Conservation (phyloP, 192 early-diverging fungal species). For the Podila verticillata region DNA sequence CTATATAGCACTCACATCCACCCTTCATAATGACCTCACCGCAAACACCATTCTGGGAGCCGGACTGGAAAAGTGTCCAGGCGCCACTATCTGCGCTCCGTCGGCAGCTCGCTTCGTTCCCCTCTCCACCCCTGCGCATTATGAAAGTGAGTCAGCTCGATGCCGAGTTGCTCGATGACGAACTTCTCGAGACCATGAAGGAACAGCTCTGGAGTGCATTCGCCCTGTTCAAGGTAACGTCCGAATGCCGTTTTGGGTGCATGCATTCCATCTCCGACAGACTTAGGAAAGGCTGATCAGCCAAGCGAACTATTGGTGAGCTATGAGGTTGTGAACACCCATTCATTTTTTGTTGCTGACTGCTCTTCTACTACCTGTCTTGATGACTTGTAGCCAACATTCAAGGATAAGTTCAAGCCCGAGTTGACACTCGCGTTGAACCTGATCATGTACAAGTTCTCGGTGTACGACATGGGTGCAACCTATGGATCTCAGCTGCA, state of each 20-base stretch:
- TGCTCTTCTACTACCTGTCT: neutral
- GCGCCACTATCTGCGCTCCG: constrained; percentile 56
- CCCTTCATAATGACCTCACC: neutral
- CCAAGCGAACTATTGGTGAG: no score
- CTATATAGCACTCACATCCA: neutral
- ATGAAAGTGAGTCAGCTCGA: constrained; percentile 88
- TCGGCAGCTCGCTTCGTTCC: constrained; percentile 60
- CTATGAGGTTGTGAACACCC: neutral
- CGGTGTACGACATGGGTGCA: constrained; percentile 77
- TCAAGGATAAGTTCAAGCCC: constrained; percentile 73
- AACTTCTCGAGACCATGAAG: constrained; percentile 79
- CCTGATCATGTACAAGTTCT: constrained; percentile 77
- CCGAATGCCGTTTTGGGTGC: neutral
- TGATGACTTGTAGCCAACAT: constrained; percentile 47
- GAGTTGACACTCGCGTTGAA: constrained; percentile 77
- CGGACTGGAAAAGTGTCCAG: constrained; percentile 63
- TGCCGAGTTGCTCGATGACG: constrained; percentile 81
- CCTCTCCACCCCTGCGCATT: constrained; percentile 63
- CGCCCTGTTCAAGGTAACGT: constrained; percentile 69
- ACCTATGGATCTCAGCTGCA: constrained; percentile 87
- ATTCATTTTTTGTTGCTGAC: no score
- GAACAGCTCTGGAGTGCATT: constrained; percentile 80
- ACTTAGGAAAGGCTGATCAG: no score
- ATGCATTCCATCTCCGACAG: constrained; percentile 12
- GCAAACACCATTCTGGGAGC: constrained; percentile 53